These are phyloP conservation scores for Oidiodendron maius DNA, from an alignment of 495 filamentous ascomycete genomes.

Conservation along the genomic window DNA sequence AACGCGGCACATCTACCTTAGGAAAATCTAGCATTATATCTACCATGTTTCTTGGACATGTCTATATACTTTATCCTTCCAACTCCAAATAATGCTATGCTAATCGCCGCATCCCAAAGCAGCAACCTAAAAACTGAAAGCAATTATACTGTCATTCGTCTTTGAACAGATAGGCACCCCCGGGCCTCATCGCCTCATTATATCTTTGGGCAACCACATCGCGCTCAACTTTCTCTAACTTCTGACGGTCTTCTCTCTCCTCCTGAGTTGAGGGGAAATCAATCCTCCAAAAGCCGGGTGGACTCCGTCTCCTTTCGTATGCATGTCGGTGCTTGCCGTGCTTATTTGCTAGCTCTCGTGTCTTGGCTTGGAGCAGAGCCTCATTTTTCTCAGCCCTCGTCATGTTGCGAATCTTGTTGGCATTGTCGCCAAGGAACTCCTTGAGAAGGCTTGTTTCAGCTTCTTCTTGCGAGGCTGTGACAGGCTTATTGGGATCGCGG, in stretches of 20 bases:
- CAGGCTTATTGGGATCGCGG: conserved; percentile 10
- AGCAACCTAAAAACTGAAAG: background rate
- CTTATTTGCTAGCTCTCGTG: conserved; percentile 58
- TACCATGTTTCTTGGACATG: no score
- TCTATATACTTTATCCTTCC: no score
- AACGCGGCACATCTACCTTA: no score
- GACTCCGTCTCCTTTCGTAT: conserved; percentile 61
- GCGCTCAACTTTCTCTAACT: conserved; percentile 51
- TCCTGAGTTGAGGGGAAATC: conserved; percentile 88
- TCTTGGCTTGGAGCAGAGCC: conserved; percentile 61
- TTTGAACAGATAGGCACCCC: conserved; percentile 70
- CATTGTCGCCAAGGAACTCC: conserved; percentile 60
- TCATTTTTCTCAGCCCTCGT: conserved; percentile 43
- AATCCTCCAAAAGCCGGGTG: conserved; percentile 84
- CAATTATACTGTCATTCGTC: conserved; percentile 52
- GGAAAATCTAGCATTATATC: no score
- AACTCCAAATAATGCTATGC: conserved; percentile 9
- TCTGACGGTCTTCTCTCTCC: conserved; percentile 51
- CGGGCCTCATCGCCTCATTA: conserved; percentile 72
- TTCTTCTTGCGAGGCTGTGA: conserved; percentile 24
- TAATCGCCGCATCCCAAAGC: background rate
- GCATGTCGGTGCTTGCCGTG: conserved; percentile 72
- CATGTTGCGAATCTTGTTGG: conserved; percentile 40
- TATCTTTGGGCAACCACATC: conserved; percentile 66
- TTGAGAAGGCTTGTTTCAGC: conserved; percentile 54